Base-by-base conservation (phyloP, 2,329 filamentous ascomycete genomes). In the Monilinia vaccinii-corymbosi region DNA sequence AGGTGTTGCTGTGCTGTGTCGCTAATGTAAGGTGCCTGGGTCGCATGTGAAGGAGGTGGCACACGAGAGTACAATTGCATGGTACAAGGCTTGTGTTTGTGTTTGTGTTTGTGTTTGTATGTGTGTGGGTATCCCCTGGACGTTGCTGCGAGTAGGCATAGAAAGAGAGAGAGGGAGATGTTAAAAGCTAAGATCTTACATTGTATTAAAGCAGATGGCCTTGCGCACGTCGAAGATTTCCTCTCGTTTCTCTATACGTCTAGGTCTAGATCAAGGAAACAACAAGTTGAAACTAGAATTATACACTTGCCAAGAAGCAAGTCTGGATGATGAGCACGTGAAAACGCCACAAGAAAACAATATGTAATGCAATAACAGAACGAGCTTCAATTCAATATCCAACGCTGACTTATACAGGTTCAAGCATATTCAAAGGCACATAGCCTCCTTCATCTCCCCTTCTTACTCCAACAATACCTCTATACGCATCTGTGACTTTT, bases 381-480 rank as follows among this genome's bases (percentile, higher is more conserved):
- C 23, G 18, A 38, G 8, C 36, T 42, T 52, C n/a, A 23, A 34
- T 40, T 34, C 56, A 38, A 58, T 14, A 51, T 44, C 46, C 47
- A 42, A 53, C 51, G 31, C 36, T 23, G 16, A 23, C 13, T 42
- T 44, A 58, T 23, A 60, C 52, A 11, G 50, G 21, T 48, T 72
- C 71, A n/a, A 72, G 59, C 21, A 63, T 71, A 60, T 62, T 75
- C 63, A 87, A 71, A 58, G 82, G 81, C 50, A 86, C 80, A 67
- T 87, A 87, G 6, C 82, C 82, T 50, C 78, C 80, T 31, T 80
- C 78, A 62, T 76, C 75, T 63, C 74, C 74, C 55, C 69, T 75
- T 53, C 64, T 70, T 21, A 74, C 69, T 23, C 73, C 72, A 0
- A 73, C 69, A 23, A 77, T 64, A 25, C 70, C 68, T 28, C 71